phyloP scores from a whole-genome alignment of 2,329 filamentous ascomycete species.

The Colletotrichum sansevieriae region DNA sequence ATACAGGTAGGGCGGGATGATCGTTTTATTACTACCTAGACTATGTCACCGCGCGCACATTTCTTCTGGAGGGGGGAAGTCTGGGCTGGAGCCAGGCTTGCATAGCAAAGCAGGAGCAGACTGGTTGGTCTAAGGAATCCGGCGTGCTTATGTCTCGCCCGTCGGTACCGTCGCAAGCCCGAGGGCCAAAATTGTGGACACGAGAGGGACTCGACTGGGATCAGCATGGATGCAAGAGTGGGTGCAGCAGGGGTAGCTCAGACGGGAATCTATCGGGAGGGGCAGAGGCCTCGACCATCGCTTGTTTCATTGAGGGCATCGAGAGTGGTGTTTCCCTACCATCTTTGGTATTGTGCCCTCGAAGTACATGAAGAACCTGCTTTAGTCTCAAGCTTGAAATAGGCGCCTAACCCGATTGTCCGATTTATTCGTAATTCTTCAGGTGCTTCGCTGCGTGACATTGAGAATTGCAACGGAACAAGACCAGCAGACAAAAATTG shows the following conservation, averaged over 20 bases:
- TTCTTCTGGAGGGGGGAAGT: conserved; percentile 2
- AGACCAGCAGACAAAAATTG: background rate
- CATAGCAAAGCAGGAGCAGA: background rate
- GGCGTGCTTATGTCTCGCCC: conserved; percentile 35
- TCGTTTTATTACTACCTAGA: conserved; percentile 34
- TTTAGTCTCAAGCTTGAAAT: background rate
- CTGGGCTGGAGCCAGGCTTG: background rate
- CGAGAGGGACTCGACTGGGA: conserved; percentile 31
- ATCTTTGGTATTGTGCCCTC: background rate
- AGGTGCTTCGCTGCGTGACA: background rate
- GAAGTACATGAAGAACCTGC: background rate
- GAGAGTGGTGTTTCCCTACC: background rate
- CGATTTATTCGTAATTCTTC: background rate
- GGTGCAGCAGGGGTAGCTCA: conserved; percentile 39
- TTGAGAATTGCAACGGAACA: background rate
- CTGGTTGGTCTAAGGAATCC: no score
- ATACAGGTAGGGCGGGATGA: conserved; percentile 31
- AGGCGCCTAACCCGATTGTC: background rate
- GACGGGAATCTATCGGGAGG: conserved; percentile 35
- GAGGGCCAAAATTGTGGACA: conserved; percentile 30
- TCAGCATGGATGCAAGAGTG: conserved; percentile 28
- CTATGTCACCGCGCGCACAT: conserved; percentile 16
- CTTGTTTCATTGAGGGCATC: conserved; percentile 38
- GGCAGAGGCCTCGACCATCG: conserved; percentile 33
- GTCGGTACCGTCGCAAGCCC: conserved; percentile 39